These are phyloP conservation scores for Phytophthora crassamura DNA, from an alignment of 352 stramenopile genomes.

Conservation along the genomic window DNA sequence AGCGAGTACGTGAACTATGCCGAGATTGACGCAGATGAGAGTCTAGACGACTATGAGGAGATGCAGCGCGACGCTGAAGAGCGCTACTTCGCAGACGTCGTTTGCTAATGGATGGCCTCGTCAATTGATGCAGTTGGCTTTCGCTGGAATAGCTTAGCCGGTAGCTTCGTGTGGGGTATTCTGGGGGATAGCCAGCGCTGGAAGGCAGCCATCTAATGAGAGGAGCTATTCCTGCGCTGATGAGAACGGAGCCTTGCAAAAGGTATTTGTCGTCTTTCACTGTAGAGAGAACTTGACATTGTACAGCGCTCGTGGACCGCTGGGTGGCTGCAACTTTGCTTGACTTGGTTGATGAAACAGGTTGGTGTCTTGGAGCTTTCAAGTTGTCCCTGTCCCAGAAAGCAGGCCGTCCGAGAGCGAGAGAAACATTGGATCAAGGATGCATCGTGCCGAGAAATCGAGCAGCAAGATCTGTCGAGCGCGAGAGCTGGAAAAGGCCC, in stretches of 20 bases:
- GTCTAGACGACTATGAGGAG: constrained; percentile 68
- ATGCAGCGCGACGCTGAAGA: constrained; percentile 85
- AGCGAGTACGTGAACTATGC: constrained; percentile 68
- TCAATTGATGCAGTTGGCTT: background rate
- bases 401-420: too few relatives aligned
- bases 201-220: background rate
- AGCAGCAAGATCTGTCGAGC: constrained; percentile 81
- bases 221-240: constrained; percentile 25
- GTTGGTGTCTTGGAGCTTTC: background rate
- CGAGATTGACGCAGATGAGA: constrained; percentile 65
- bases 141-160: background rate
- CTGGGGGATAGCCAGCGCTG: background rate
- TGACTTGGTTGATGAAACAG: constrained; percentile 15
- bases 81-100: constrained; percentile 62
- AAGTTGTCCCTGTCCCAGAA: too few relatives aligned
- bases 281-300: background rate
- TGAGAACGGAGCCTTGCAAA: constrained; percentile 8
- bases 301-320: background rate
- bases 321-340: background rate
- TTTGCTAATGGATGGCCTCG: background rate
- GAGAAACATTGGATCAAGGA: constrained; percentile 18
- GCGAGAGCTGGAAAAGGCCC: constrained; percentile 71
- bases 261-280: constrained; percentile 14
- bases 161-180: background rate
- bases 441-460: constrained; percentile 80